Conservation (phyloP, 371 early-diverging fungal genomes). For the Lichtheimia ornata region DNA sequence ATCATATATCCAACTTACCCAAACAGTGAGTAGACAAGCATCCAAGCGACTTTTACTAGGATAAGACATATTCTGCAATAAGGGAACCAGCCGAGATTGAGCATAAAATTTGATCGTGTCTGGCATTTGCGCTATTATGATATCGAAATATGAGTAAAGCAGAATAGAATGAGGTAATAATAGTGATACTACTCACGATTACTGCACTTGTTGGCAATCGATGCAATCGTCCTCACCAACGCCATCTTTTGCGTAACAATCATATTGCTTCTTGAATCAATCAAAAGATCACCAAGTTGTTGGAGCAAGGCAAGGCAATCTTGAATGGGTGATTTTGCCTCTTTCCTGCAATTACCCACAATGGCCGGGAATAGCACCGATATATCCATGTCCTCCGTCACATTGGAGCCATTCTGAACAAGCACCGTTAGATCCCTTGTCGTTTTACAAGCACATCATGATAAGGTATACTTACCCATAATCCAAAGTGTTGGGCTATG, state of each 20-base stretch:
- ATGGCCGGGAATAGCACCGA: constrained; percentile 37
- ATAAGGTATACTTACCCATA: background rate
- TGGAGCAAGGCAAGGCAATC: too few species aligned
- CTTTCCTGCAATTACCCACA: constrained; percentile 34
- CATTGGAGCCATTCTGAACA: too few species aligned
- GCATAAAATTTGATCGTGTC: constrained; percentile 31
- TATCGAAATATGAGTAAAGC: constrained; percentile 10
- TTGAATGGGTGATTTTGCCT: constrained; percentile 13
- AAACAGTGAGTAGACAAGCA: background rate
- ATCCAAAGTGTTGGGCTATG: background rate
- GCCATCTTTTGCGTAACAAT: constrained; percentile 33
- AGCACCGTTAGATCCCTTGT: too few species aligned
- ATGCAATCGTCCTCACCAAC: constrained; percentile 52
- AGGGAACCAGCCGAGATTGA: background rate
- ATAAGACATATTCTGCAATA: background rate
- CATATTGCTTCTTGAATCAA: background rate
- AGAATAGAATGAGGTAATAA: constrained; percentile 56
- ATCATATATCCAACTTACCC: background rate
- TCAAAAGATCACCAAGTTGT: too few species aligned
- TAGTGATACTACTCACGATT: constrained; percentile 46
- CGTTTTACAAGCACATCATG: background rate
- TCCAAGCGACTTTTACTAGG: constrained; percentile 9
- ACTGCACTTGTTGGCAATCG: constrained; percentile 61
- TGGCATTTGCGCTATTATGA: constrained; percentile 29
- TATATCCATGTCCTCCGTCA: constrained; percentile 15